phyloP scores from a whole-genome alignment of 495 filamentous ascomycete species.

The Cairneyella variabilis region DNA sequence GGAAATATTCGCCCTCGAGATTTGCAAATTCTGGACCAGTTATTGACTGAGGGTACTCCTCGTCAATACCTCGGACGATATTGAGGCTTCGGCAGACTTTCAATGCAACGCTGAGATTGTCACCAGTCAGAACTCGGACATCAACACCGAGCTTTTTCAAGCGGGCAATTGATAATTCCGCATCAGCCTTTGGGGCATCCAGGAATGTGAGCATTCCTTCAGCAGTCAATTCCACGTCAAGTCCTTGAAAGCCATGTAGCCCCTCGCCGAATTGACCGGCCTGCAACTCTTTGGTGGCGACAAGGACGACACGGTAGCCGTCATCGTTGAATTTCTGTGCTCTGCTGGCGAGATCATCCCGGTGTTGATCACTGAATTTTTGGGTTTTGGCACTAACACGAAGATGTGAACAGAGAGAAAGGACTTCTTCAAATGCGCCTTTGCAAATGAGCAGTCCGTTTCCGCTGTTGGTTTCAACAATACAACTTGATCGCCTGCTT shows the following conservation, averaged over 20 bases:
- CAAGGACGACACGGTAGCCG: slow-evolving; percentile 5
- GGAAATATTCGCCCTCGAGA: slow-evolving; percentile 7
- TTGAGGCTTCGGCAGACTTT: slow-evolving; percentile 6
- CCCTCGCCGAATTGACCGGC: not conserved
- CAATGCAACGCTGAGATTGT: slow-evolving; percentile 12
- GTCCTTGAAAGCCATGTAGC: not conserved
- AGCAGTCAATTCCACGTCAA: not conserved
- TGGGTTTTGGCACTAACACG: not conserved
- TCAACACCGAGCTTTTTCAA: slow-evolving; percentile 11
- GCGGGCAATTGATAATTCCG: not conserved
- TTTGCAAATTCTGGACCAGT: slow-evolving; percentile 4
- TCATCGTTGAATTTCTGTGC: slow-evolving; percentile 1
- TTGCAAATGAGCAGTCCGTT: not conserved
- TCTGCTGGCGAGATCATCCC: not conserved
- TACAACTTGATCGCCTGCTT: slow-evolving; percentile 2
- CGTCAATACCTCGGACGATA: not conserved
- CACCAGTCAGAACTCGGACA: slow-evolving; percentile 9
- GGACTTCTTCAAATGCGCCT: slow-evolving; percentile 10
- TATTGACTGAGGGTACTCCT: not conserved
- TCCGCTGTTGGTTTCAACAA: not conserved
- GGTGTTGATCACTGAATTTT: not conserved
- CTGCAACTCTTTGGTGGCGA: not conserved
- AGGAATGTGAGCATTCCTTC: slow-evolving; percentile 12
- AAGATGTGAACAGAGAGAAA: not conserved
- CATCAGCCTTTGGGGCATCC: slow-evolving; percentile 8